phyloP scores from a whole-genome alignment of 257 asterid species.

The Petrea volubilis region DNA sequence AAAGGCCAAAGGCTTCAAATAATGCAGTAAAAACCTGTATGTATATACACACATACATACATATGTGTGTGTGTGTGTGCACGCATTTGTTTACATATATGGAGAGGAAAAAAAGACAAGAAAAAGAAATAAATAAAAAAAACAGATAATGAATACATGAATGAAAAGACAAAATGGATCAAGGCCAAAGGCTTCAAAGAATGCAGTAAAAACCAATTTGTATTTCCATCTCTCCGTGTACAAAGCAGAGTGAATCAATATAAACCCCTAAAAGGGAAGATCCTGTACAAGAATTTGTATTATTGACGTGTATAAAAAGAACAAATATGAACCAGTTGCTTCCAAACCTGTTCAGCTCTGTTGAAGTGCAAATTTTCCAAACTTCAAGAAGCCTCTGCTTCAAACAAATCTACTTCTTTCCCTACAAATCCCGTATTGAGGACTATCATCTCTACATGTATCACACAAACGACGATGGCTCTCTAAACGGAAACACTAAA shows the following conservation, averaged over 20 bases:
- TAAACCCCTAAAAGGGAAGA: neutral
- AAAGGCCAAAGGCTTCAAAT: no score
- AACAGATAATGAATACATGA: no score
- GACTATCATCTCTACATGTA: conserved; percentile 26
- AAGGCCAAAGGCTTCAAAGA: neutral
- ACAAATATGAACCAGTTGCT: conserved; percentile 12
- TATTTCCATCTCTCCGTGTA: neutral
- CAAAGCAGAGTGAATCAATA: neutral
- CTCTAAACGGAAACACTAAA: conserved; percentile 24
- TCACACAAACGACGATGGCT: conserved; percentile 18
- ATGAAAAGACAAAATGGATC: neutral
- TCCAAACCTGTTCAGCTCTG: conserved; percentile 19
- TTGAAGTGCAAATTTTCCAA: conserved; percentile 9
- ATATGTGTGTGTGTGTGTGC: no score
- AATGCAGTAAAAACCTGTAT: no score
- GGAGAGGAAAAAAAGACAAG: no score
- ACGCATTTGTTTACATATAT: no score
- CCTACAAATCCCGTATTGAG: conserved; percentile 1
- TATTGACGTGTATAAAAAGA: conserved; percentile 16
- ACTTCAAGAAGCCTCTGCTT: conserved; percentile 29
- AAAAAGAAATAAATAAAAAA: no score
- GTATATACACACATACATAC: no score
- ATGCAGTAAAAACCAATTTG: neutral
- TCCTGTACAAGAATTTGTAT: conserved; percentile 15
- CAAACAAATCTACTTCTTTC: conserved; percentile 15